Evolutionary conservation across 2,329 filamentous ascomycete species (phyloP), one percentile per base, ranked within the genome.

Genomic region (Sphaerulina musiva): DNA sequence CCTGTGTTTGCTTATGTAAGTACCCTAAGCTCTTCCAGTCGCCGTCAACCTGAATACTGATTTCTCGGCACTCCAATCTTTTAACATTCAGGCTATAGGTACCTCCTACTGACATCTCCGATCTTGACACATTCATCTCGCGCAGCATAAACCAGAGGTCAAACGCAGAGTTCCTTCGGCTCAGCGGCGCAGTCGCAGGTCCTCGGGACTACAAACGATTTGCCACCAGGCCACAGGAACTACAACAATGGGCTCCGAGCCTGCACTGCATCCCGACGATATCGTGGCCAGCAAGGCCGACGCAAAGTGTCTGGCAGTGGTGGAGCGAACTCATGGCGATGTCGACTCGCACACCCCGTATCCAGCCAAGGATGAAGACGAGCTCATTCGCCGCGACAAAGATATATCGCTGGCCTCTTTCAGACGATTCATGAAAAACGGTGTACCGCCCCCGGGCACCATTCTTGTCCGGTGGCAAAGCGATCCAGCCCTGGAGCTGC

Each of bases 361-460:
- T n/a, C 74, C 74, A 1, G 67, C 69, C 57, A 66, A 68, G 45
- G 49, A 50, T 5, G 62, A 65, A 31, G 47, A 45, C 17, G 58
- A 59, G 9, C 53, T 53, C 12, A 69, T 72, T 48, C 70, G 70
- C 12, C 65, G 68, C 61, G 69, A 61, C 64, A 70, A 53, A 20
- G 58, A 51, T 58, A 70, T 62, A 57, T 73, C 12, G 53, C 65
- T n/a, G 48, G 4, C 58, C 56, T 65, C 67, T 6, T 76, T 73
- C 49, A 58, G 63, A 31, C 63, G 66, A 26, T 77, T 77, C 57
- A 61, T 74, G 60, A 66, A 63, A 42, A 69, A 68, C 17, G 74
- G 75, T 53, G 69, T 76, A 59, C 79, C 79, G 0, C 77, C 79
- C 2, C 72, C 72, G 48, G 76, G 76, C 53, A 77, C 77, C 41